Evolutionary conservation across 257 asterid genomes (phyloP), one percentile per base, ranked within the genome.

Genomic region (Orobanche coerulescens): DNA sequence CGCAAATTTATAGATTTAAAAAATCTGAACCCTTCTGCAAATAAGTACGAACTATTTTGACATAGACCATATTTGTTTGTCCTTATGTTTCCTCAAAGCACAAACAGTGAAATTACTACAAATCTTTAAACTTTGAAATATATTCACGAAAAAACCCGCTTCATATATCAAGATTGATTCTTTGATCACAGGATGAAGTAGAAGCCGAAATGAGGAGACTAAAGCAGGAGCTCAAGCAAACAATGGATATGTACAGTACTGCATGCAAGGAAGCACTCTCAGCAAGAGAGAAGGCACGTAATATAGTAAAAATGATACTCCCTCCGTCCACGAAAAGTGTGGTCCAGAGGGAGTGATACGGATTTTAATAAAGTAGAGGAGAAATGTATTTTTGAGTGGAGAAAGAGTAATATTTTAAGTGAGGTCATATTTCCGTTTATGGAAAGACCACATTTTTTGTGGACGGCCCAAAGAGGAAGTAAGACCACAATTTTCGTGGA

Each of bases 131-230:
- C n/a, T n/a, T n/a, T n/a, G n/a, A n/a, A n/a, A n/a, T n/a, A n/a
- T n/a, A n/a, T n/a, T n/a, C n/a, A 51, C 14, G 18, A 5, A 34
- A 34, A 8, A 34, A n/a, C 30, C 18, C 19, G 14, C 31, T 18
- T 23, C n/a, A 6, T 33, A 5, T 24, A 51, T 44, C 18, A 46
- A 28, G 30, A 18, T 47, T 12, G 28, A 47, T 42, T 28, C 22
- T 57, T 51, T 52, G 76, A 16, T 57, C 26, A 33, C 76, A 86
- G 95, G 98, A 88, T 10, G 96, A 92, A 0, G 91, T 84, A 33
- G 98, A 84, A 72, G 90, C 91, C 23, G 96, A 87, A 80, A 87
- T 90, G 97, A 78, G 94, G 79, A 81, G 96, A 81, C 69, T 90
- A 62, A 90, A 90, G 78, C 75, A 71, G 78, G 96, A 90, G 79